Evolutionary conservation across 1,139 yeast genomes (phyloP), one percentile per base, ranked within the genome.

Genomic region (Blastobotrys ciferrii): DNA sequence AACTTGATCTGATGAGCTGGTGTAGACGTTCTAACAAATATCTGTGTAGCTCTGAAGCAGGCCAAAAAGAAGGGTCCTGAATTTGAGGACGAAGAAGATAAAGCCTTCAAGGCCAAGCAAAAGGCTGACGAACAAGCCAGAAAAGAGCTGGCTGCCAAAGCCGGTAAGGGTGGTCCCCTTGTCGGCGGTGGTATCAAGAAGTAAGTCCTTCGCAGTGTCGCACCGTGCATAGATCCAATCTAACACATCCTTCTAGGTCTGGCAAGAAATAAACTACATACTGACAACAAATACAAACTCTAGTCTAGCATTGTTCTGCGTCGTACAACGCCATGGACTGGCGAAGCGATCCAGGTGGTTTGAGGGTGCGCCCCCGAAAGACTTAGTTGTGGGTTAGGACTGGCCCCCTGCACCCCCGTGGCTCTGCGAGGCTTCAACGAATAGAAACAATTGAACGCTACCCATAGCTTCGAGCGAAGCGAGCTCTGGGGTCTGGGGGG

Each of bases 101-200:
- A 76, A 31, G 96, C 96, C 4, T 89, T 82, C 79, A 87, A 88
- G 75, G 92, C 86, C 64, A 91, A 88, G 77, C 95, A 87, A 73
- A 87, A 84, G 72, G 96, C 95, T 49, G 97, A 87, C 58, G 96
- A 92, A 59, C 87, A 85, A 65, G 96, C 96, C 38, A 83, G 82
- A 71, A 89, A 91, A 73, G 95, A 85, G 50, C 78, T 91, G 84
- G 91, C 94, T 56, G 81, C 84, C 49, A 83, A 86, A 71, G 94
- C 96, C 53, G 75, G 86, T 62, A 81, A 85, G 64, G 96, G 96
- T 56, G 96, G 96, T 47, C 96, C 96, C 43, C 72, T 91, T 60
- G 82, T 82, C 49, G 91, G 95, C 53, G 96, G 96, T 49, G 98
- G 98, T 54, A 89, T 91, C 74, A 91, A 91, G 79, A 91, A 91